Base-by-base conservation (phyloP, 2,329 filamentous ascomycete species). In the Clarireedia homoeocarpa region DNA sequence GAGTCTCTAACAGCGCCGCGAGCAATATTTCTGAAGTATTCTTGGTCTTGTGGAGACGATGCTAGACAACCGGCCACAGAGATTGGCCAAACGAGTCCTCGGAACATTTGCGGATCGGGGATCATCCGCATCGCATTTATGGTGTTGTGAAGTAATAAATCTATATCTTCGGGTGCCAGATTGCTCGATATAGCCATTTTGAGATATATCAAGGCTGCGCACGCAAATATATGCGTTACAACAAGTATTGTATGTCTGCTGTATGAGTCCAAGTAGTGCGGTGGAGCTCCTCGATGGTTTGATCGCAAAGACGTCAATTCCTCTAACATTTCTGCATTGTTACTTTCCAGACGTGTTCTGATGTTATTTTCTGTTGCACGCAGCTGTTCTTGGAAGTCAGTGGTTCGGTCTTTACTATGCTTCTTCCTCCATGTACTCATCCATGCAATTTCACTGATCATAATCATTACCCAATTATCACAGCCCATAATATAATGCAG, bases 391-490 rank as follows among this genome's bases (percentile, higher is more conserved):
- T 39, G 14, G 2, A 52, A 51, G 23, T 56, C 36, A 2, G 39
- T 6, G 10, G 3, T 75, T 59, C 73, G 72, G 20, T 74, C 69
- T 63, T 77, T 74, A 68, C 51, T 14, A 60, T 74, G 72, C 23
- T 74, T 69, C 63, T 77, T 75, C 68, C 83, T 84, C 80, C 80
- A 83, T 0, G 75, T 71, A 51, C 78, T 74, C 3, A 85, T 71
- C 2, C 72, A 65, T 5, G 79, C 72, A 38, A 81, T 75, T 36
- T 81, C 74, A 15, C 75, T 75, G 26, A 85, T 73, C 6, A 73
- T 67, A 40, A 78, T 69, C 44, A 85, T 58, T 1, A 75, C 75
- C 78, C 79, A 81, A 65, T 83, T 84, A 48, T 79, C 70, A 55
- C 80, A 71, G 3, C 81, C 81, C 27, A 78, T 65, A 48, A 80